Evolutionary conservation across 2,329 filamentous ascomycete genomes (phyloP), one percentile per base, ranked within the genome.

Genomic region (Alternaria solani): DNA sequence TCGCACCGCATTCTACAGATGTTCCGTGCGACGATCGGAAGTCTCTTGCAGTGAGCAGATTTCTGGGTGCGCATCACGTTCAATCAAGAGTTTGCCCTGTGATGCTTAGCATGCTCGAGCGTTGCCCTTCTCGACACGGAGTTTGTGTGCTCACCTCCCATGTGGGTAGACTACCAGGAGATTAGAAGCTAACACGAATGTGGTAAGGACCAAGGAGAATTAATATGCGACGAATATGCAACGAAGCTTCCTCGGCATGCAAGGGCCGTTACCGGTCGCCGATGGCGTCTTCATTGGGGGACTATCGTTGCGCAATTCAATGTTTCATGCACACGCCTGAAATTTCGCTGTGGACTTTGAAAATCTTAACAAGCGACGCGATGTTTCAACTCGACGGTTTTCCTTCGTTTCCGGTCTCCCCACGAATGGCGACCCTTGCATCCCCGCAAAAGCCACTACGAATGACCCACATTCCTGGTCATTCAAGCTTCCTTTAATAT

Each of bases 401-500:
- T 51, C 46, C 49, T 39, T 53, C 30, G 54, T 42, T 43, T 39
- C 48, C 57, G 51, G 39, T 41, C 34, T 30, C 62, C 57, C 55
- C 63, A 60, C 67, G 58, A 66, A 68, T 68, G n/a, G 55, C 6
- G 18, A 57, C 32, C 61, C 62, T 38, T 63, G 62, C 41, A 49
- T 61, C 62, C 59, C 64, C 66, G 61, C 68, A 61, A 61, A 44
- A 51, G 23, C 53, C 18, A 51, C 42, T 43, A 46, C 51, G 51
- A 51, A 54, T 61, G 62, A 62, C 56, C 59, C 60, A 57, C 51
- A 44, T 57, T 41, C 30, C 51, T 23, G 51, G 57, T 55, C 23
- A 43, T 49, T 57, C 44, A 60, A 57, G 61, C 60, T 57, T 55
- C 59, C 63, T 62, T 64, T 64, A 69, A 72, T 73, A 61, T 67